phyloP scores from a whole-genome alignment of 192 early-diverging fungal genomes.

The Coemansia umbellata region DNA sequence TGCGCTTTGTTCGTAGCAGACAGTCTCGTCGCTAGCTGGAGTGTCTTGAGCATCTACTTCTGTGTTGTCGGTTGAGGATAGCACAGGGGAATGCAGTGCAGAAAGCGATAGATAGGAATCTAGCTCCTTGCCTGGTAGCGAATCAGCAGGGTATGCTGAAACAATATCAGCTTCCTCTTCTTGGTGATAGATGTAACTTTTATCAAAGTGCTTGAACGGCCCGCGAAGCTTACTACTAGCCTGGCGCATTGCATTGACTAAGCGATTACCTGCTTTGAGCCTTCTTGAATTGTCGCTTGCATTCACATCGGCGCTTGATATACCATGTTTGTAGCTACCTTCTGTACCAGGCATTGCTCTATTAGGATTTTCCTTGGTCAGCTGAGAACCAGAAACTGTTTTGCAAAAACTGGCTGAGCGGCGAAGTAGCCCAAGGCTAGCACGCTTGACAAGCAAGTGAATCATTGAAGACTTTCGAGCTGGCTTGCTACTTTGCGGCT shows the following conservation, averaged over 20 bases:
- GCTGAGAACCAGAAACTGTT: constrained; percentile 13
- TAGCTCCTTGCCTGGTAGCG: constrained; percentile 19
- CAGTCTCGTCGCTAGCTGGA: constrained; percentile 7
- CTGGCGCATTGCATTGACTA: constrained; percentile 28
- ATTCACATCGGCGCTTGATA: background rate
- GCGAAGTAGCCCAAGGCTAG: constrained; percentile 34
- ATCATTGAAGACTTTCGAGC: constrained; percentile 33
- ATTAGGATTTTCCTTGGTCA: background rate
- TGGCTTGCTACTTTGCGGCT: constrained; percentile 1
- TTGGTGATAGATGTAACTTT: background rate
- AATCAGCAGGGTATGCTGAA: constrained; percentile 43
- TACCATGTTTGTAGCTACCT: background rate
- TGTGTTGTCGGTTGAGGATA: constrained; percentile 3
- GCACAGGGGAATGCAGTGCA: constrained; percentile 27
- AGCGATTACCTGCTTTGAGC: constrained; percentile 17
- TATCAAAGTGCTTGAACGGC: constrained; percentile 3
- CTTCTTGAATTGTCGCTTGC: background rate
- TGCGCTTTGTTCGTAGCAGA: background rate
- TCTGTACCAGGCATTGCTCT: background rate
- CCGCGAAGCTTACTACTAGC: constrained; percentile 16
- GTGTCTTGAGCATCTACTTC: background rate
- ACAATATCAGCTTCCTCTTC: constrained; percentile 29
- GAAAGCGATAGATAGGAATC: constrained; percentile 38
- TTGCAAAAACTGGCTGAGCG: constrained; percentile 48
- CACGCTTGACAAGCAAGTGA: constrained; percentile 42